Evolutionary conservation across 2,329 filamentous ascomycete genomes (phyloP), one percentile per base, ranked within the genome.

Genomic region (Arthrinium puccinioides): DNA sequence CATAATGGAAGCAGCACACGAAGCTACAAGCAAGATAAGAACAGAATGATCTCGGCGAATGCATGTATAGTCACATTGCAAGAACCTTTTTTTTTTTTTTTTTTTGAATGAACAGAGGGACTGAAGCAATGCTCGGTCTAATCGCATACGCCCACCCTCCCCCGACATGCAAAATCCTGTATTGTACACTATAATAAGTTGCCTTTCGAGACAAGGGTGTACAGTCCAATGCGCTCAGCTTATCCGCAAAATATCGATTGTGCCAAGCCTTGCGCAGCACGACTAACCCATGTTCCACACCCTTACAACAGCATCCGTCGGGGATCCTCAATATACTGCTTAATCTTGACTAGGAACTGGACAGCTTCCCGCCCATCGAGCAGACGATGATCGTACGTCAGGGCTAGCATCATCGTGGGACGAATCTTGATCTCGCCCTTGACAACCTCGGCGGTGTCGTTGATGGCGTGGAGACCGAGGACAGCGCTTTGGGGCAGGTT

Each of bases 351-450:
- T 50, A 97, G 72, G 74, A 97, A 97, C 44, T 90, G 92, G 27
- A 95, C 88, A 32, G 90, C 92, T 69, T 97, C 90, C 59, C 90
- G 80, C 35, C 92, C 92, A 61, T 97, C 92, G 18, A 98, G 73
- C 34, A 98, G 78, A 58, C 92, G 85, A 68, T 98, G 92, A 61
- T 98, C 92, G 59, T 98, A 98, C 11, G 92, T 98, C 42, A 98
- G 74, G 28, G 92, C 92, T 47, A 98, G 77, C 64, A 95, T 97
- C 92, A 98, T 98, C 88, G 98, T 97, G n/a, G 92, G 92, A 49
- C 92, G 79, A 51, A 95, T 86, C 63, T 96, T 89, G 40, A 97
- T 73, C 70, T 96, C 94, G 56, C 92, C 92, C 55, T 97, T 88
- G 44, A 97, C 72, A 19, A 76, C 90, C 36, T 96, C 80, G 3